A percentile compares a stretch with the other conserved stretches of the same genome.
phyloP scores from a whole-genome alignment of 1,284 basidiomycete species.

The Leccinum fallax region DNA sequence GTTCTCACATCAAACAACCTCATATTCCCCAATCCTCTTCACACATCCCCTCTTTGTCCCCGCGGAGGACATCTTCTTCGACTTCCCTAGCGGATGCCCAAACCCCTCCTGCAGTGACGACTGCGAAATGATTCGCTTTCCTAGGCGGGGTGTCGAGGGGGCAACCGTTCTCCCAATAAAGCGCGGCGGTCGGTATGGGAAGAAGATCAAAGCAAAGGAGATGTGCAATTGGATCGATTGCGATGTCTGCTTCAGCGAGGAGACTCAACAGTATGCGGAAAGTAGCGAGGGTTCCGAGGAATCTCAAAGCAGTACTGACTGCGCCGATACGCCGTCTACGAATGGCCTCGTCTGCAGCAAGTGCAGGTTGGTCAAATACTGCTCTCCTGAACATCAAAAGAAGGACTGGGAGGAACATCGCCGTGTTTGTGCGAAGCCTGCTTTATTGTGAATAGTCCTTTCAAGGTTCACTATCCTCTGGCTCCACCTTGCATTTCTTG shows the following conservation, averaged over 20 bases:
- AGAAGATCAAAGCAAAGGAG: constrained; percentile 50
- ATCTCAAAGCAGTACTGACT: constrained; percentile 47
- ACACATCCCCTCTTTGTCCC: constrained; percentile 69
- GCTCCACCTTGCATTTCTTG: not conserved
- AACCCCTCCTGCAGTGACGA: constrained; percentile 76
- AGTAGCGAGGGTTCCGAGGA: constrained; percentile 55
- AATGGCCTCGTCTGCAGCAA: constrained; percentile 66
- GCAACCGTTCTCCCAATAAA: constrained; percentile 64
- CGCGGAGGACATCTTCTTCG: constrained; percentile 68
- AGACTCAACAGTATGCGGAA: constrained; percentile 34
- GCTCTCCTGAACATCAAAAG: constrained; percentile 67
- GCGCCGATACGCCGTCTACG: constrained; percentile 21
- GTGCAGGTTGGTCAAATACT: constrained; percentile 75
- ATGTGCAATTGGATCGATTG: constrained; percentile 84
- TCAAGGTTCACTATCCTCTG: not conserved
- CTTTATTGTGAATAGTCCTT: constrained; percentile 15
- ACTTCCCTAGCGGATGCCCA: constrained; percentile 74
- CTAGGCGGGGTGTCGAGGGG: constrained; percentile 57
- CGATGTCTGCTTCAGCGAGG: constrained; percentile 56
- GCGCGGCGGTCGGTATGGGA: constrained; percentile 50
- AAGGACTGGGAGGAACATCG: constrained; percentile 75
- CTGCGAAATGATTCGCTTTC: constrained; percentile 78
- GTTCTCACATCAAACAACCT: constrained; percentile 76
- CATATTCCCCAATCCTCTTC: constrained; percentile 78
- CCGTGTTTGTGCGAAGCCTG: constrained; percentile 59